A percentile compares a stretch with the other conserved stretches of the same genome.
phyloP scores from a whole-genome alignment of 2,329 filamentous ascomycete species.

The Metarhizium album region DNA sequence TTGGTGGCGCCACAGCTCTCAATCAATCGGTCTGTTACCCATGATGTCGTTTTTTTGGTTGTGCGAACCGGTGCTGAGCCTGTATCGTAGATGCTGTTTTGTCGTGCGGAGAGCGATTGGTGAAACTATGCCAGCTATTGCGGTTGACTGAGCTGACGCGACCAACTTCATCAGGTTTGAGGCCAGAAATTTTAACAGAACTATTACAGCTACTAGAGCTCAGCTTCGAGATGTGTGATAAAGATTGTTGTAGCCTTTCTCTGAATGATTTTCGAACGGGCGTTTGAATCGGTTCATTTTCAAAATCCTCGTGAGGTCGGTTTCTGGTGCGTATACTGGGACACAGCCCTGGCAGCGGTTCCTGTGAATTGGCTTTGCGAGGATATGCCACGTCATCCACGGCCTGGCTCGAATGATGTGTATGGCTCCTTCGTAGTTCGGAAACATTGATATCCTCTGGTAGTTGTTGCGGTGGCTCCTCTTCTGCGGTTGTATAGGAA shows the following conservation, averaged over 20 bases:
- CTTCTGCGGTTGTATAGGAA: constrained; percentile 16
- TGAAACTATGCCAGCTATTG: background rate
- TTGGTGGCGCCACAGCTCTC: background rate
- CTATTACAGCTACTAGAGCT: background rate
- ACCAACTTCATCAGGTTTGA: background rate
- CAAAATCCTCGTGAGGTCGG: background rate
- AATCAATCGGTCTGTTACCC: background rate
- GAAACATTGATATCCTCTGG: background rate
- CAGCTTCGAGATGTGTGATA: constrained; percentile 4
- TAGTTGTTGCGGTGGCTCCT: constrained; percentile 1
- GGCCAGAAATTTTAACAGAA: background rate
- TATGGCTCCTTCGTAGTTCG: background rate
- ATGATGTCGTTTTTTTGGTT: background rate
- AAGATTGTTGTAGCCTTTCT: constrained; percentile 4
- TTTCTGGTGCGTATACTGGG: background rate
- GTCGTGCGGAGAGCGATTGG: background rate
- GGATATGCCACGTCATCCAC: background rate
- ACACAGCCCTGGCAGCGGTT: background rate
- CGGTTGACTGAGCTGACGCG: background rate
- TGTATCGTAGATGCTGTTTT: background rate
- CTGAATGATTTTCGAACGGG: background rate
- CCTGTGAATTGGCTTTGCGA: background rate
- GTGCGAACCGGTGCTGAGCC: background rate
- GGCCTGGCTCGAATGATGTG: background rate
- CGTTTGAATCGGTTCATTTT: background rate